These are phyloP conservation scores for Aechmea fasciata DNA, from an alignment of 176 grass and related monocot genomes.

Conservation along the genomic window DNA sequence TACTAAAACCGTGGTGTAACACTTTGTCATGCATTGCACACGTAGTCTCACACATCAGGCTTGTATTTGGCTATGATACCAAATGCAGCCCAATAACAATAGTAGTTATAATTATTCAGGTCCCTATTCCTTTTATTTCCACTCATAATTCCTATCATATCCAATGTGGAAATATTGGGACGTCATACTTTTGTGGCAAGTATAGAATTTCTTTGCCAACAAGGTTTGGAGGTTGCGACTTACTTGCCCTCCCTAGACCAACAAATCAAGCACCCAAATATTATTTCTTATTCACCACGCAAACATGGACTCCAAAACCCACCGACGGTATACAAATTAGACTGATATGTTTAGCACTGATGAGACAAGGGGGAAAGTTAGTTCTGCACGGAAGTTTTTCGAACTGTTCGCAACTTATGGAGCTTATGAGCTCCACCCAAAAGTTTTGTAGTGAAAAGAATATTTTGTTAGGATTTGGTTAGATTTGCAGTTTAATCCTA, in stretches of 20 bases:
- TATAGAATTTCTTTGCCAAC: neutral
- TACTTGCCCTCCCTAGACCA: neutral
- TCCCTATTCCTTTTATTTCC: too few species aligned
- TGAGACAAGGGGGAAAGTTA: neutral
- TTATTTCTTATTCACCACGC: neutral
- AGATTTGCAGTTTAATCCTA: too few species aligned
- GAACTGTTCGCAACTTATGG: too few species aligned
- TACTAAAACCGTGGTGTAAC: too few species aligned
- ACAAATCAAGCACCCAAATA: neutral
- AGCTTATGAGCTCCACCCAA: too few species aligned
- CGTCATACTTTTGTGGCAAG: neutral
- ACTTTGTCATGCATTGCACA: too few species aligned
- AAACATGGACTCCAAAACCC: neutral
- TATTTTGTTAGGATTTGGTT: too few species aligned
- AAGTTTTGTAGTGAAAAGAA: too few species aligned
- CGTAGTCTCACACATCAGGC: too few species aligned
- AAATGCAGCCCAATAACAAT: too few species aligned
- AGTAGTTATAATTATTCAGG: too few species aligned
- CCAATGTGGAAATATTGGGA: neutral
- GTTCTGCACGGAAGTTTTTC: neutral
- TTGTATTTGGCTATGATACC: too few species aligned
- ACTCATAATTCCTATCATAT: neutral
- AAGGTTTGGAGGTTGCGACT: neutral
- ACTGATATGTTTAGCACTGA: neutral
- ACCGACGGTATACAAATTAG: neutral